These are phyloP conservation scores for Lunasporangiospora selenospora DNA, from an alignment of 192 early-diverging fungal species.

Conservation along the genomic window DNA sequence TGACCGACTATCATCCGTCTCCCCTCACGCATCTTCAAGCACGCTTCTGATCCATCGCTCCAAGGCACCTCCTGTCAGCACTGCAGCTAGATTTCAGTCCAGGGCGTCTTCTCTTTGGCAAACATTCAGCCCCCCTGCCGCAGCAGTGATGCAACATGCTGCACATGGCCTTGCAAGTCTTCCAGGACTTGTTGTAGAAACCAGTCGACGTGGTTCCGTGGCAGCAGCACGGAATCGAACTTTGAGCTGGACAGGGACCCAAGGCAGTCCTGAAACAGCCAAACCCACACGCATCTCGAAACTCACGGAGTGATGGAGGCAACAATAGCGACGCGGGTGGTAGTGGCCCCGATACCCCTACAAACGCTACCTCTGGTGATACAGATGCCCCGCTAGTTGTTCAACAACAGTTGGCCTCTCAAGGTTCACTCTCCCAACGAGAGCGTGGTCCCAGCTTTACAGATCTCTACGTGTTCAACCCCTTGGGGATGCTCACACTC, in stretches of 20 bases:
- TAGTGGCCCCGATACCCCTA: constrained; percentile 40
- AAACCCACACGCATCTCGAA: constrained; percentile 11
- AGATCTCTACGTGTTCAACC: constrained; percentile 64
- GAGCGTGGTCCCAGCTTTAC: constrained; percentile 51
- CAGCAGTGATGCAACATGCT: constrained; percentile 41
- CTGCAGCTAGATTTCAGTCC: constrained; percentile 34
- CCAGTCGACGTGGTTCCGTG: constrained; percentile 39
- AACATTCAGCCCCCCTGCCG: constrained; percentile 39
- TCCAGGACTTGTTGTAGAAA: constrained; percentile 39
- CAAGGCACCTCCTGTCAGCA: constrained; percentile 41
- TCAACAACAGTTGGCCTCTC: constrained; percentile 38
- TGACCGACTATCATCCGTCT: too few species aligned
- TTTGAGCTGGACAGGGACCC: constrained; percentile 41
- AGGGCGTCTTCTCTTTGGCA: constrained; percentile 39
- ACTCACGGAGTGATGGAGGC: constrained; percentile 21
- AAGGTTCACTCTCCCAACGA: constrained; percentile 37
- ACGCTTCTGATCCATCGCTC: constrained; percentile 36
- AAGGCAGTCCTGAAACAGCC: constrained; percentile 1
- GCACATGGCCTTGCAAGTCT: constrained; percentile 41
- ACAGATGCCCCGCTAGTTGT: constrained; percentile 50
- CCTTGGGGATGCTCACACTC: constrained; percentile 60
- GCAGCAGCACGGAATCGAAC: constrained; percentile 42
- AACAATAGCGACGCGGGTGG: constrained; percentile 37
- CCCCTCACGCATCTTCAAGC: constrained; percentile 16
- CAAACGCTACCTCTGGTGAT: constrained; percentile 19